Evolutionary conservation across 1,139 yeast species (phyloP).

Genomic region (Kurtzmaniella quercitrusa): DNA sequence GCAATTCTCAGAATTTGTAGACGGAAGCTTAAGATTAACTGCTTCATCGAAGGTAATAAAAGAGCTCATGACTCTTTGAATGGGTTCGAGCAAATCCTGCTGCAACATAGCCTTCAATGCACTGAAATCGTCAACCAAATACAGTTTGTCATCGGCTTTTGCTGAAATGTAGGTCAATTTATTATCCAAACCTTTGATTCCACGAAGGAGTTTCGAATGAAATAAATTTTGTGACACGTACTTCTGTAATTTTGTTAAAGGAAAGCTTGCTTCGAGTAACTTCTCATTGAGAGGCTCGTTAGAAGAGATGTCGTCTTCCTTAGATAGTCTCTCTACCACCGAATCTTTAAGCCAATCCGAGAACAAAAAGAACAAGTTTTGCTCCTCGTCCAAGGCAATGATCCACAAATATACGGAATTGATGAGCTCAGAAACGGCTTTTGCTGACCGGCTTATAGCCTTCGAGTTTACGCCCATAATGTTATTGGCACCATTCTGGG

Average conservation of each 20-base stretch:
- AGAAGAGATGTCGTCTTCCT: slow-evolving; percentile 31
- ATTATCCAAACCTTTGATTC: slow-evolving; percentile 1
- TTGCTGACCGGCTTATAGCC: slow-evolving; percentile 23
- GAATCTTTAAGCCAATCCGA: slow-evolving; percentile 44
- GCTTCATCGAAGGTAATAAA: slow-evolving; percentile 8
- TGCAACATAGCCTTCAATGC: slow-evolving; percentile 10
- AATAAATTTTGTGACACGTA: slow-evolving; percentile 28
- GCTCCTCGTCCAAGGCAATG: slow-evolving; percentile 50
- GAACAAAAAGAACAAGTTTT: slow-evolving; percentile 46
- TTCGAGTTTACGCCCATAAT: slow-evolving; percentile 25
- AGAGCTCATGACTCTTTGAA: slow-evolving; percentile 13
- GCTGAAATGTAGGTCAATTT: slow-evolving; percentile 17
- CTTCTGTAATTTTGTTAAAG: slow-evolving; percentile 25
- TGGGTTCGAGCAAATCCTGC: slow-evolving; percentile 10
- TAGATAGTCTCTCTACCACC: slow-evolving; percentile 32
- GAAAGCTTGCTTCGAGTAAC: slow-evolving; percentile 1
- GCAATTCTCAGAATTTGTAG: not conserved
- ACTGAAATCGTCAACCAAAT: slow-evolving; percentile 9
- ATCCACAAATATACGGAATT: slow-evolving; percentile 36
- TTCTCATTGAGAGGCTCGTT: slow-evolving; percentile 13
- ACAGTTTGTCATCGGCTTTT: not conserved
- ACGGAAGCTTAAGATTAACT: slow-evolving; percentile 6
- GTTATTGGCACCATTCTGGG: not conserved
- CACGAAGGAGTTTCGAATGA: slow-evolving; percentile 12
- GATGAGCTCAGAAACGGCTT: slow-evolving; percentile 26